These are phyloP conservation scores for Candida sonorensis DNA, from an alignment of 805 yeast species.

Conservation along the genomic window DNA sequence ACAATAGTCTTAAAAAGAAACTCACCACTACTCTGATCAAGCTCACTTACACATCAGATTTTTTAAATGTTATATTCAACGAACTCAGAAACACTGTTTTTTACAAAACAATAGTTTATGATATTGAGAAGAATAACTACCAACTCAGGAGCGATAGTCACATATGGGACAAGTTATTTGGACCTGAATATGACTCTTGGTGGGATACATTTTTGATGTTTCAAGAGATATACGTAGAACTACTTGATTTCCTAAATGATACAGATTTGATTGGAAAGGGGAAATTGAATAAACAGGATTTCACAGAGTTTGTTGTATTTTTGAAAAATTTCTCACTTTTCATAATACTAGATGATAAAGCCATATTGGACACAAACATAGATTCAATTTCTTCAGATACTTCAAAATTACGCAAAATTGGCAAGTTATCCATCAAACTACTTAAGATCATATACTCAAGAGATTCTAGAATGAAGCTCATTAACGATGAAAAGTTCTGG, in stretches of 20 bases:
- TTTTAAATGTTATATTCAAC: slow-evolving; percentile 15
- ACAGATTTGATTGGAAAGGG: slow-evolving; percentile 43
- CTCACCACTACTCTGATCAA: slow-evolving; percentile 9
- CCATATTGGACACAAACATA: too few relatives aligned
- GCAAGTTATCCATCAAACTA: slow-evolving; percentile 38
- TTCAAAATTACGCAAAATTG: too few relatives aligned
- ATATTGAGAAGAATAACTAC: slow-evolving; percentile 11
- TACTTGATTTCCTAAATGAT: slow-evolving; percentile 63
- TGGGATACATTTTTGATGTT: slow-evolving; percentile 40
- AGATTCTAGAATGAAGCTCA: slow-evolving; percentile 52
- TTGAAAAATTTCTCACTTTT: slow-evolving; percentile 45
- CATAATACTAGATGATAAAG: slow-evolving; percentile 18
- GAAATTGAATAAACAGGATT: slow-evolving; percentile 33
- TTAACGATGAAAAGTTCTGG: slow-evolving; percentile 56
- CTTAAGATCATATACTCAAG: slow-evolving; percentile 60
- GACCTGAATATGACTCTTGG: slow-evolving; percentile 15
- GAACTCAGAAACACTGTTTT: slow-evolving; percentile 14
- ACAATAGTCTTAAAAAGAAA: slow-evolving; percentile 4
- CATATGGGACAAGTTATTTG: slow-evolving; percentile 13
- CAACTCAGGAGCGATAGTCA: slow-evolving; percentile 6
- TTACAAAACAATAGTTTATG: slow-evolving; percentile 11
- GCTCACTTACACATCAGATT: slow-evolving; percentile 5
- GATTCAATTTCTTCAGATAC: too few relatives aligned
- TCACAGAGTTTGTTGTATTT: slow-evolving; percentile 36
- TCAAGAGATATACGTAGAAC: slow-evolving; percentile 58